phyloP scores from a whole-genome alignment of 2,329 filamentous ascomycete genomes.

The Cercospora zeae-maydis region DNA sequence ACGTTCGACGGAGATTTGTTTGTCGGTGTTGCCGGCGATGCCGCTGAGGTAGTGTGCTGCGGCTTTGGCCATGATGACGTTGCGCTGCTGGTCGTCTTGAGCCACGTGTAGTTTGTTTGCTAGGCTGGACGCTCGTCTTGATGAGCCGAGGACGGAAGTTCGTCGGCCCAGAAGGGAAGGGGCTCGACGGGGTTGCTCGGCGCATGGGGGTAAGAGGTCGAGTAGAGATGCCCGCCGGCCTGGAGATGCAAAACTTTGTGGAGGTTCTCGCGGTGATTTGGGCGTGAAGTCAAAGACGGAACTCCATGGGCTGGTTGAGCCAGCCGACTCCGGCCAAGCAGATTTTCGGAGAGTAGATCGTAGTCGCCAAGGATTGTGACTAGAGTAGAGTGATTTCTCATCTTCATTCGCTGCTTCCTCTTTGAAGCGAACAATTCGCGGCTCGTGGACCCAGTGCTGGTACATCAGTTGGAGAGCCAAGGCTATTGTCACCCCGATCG shows the following conservation, averaged over 20 bases:
- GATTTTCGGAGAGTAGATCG: not conserved
- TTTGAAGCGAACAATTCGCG: constrained; percentile 19
- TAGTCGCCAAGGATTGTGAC: not conserved
- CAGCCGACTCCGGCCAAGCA: not conserved
- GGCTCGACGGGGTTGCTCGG: not conserved
- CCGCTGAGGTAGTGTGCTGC: constrained; percentile 25
- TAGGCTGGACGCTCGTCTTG: constrained; percentile 8
- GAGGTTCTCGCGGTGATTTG: not conserved
- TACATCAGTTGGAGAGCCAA: constrained; percentile 33
- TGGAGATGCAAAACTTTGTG: not conserved
- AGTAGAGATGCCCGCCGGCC: not conserved
- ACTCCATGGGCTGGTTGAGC: not conserved
- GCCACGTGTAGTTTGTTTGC: constrained; percentile 1
- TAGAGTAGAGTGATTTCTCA: constrained; percentile 4
- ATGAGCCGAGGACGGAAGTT: not conserved
- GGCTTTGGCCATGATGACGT: constrained; percentile 23
- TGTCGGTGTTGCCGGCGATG: constrained; percentile 20
- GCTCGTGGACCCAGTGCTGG: constrained; percentile 30
- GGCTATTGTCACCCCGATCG: constrained; percentile 32
- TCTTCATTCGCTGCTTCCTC: constrained; percentile 12
- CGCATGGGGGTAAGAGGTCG: not conserved
- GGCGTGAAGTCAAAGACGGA: not conserved
- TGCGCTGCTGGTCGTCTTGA: constrained; percentile 11
- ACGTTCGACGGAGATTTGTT: constrained; percentile 23
- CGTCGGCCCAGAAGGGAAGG: not conserved